Evolutionary conservation across 2,329 filamentous ascomycete genomes (phyloP).

Genomic region (Talaromyces verruculosus): DNA sequence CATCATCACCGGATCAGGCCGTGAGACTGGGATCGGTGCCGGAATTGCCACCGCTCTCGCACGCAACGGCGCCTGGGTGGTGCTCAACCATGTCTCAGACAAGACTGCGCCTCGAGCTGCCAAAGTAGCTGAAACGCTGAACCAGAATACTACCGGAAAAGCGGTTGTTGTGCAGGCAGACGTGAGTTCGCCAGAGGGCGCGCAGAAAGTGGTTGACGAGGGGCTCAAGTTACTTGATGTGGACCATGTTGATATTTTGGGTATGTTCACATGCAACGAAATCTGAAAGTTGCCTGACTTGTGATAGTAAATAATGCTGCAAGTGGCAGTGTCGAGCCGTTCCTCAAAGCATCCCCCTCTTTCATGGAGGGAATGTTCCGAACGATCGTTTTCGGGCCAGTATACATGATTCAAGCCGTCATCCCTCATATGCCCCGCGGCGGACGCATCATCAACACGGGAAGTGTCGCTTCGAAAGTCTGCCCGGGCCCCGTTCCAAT

Average conservation of each 20-base stretch:
- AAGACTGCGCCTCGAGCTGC: conserved; percentile 23
- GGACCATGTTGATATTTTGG: conserved; percentile 28
- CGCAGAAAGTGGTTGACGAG: conserved; percentile 23
- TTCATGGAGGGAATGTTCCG: conserved; percentile 23
- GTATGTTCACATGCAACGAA: conserved; percentile 19
- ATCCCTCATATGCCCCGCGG: conserved; percentile 34
- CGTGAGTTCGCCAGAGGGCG: conserved; percentile 23
- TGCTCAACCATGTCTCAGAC: conserved; percentile 31
- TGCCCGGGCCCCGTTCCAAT: conserved; percentile 22
- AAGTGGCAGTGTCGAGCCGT: conserved; percentile 16
- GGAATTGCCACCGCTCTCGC: conserved; percentile 35
- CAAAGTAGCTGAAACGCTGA: conserved; percentile 23
- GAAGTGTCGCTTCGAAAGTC: conserved; percentile 33
- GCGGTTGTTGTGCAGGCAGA: conserved; percentile 27
- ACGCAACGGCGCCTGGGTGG: conserved; percentile 31
- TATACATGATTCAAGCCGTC: conserved; percentile 26
- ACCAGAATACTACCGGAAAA: conserved; percentile 22
- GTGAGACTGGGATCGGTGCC: conserved; percentile 38
- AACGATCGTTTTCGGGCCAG: conserved; percentile 23
- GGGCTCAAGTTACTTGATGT: conserved; percentile 20
- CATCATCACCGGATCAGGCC: conserved; percentile 40
- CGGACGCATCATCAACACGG: conserved; percentile 40
- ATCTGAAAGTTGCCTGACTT: conserved; percentile 1
- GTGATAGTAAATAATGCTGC: conserved; percentile 29
- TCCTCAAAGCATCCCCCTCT: conserved; percentile 20